Conservation (phyloP, 1,284 basidiomycete genomes). For the Omphalotus olearius region DNA sequence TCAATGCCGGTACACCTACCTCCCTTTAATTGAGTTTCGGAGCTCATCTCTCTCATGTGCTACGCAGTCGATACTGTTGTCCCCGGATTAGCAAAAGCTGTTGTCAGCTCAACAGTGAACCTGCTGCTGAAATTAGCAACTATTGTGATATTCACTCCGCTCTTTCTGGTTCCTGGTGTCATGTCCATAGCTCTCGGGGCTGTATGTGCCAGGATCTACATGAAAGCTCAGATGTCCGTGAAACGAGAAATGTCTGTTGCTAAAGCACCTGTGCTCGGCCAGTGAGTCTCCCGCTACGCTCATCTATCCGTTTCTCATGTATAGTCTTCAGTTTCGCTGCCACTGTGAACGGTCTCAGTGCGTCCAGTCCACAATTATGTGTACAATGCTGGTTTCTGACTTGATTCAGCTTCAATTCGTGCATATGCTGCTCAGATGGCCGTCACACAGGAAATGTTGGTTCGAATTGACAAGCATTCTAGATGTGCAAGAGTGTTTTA, state of each 20-base stretch:
- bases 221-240: constrained; percentile 71
- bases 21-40: background rate
- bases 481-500: constrained; percentile 44
- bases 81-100: constrained; percentile 1
- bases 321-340: constrained; percentile 51
- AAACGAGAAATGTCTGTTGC: constrained; percentile 72
- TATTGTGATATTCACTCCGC: constrained; percentile 38
- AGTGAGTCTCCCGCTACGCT: constrained; percentile 27
- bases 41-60: constrained; percentile 22
- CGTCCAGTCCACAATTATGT: constrained; percentile 17
- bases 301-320: background rate
- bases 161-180: constrained; percentile 31
- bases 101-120: constrained; percentile 20
- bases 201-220: constrained; percentile 38
- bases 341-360: constrained; percentile 61
- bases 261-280: constrained; percentile 63
- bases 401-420: constrained; percentile 50
- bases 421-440: constrained; percentile 49
- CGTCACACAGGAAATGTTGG: constrained; percentile 40
- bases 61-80: constrained; percentile 26
- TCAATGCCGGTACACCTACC: constrained; percentile 7
- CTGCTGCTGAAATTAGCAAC: constrained; percentile 35
- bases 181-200: constrained; percentile 32
- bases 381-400: background rate
- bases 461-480: constrained; percentile 44